These are phyloP conservation scores for Mycena galericulata DNA, from an alignment of 768 basidiomycete species.

Conservation along the genomic window DNA sequence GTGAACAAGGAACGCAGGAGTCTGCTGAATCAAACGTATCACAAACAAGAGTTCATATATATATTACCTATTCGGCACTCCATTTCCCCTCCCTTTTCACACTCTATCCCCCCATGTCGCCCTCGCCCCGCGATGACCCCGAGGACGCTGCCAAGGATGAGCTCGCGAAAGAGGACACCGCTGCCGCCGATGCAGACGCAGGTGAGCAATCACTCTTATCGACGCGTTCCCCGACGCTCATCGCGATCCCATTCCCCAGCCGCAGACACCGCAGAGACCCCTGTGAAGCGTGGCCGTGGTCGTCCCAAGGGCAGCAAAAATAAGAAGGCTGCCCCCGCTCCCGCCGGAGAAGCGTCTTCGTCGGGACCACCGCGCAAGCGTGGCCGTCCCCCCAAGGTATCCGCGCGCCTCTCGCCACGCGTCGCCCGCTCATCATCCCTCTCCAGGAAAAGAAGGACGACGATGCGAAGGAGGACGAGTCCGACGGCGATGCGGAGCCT, in stretches of 20 bases:
- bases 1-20: constrained; percentile 62
- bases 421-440: constrained; percentile 34
- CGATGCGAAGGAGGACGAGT: constrained; percentile 32
- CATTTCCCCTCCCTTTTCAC: constrained; percentile 46
- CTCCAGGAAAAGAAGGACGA: constrained; percentile 37
- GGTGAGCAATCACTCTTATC: constrained; percentile 32
- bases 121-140: constrained; percentile 32
- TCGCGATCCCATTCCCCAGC: constrained; percentile 41
- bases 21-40: background rate
- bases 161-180: constrained; percentile 42
- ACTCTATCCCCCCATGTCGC: constrained; percentile 45
- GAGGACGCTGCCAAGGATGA: constrained; percentile 52
- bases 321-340: constrained; percentile 56
- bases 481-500: constrained; percentile 59
- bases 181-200: constrained; percentile 45
- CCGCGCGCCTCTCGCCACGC: constrained; percentile 36
- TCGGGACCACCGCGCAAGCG: constrained; percentile 63
- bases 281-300: constrained; percentile 84
- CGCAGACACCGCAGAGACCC: constrained; percentile 52
- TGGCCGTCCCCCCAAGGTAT: constrained; percentile 77
- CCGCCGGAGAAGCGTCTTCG: constrained; percentile 50
- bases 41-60: constrained; percentile 45
- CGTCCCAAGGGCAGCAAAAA: constrained; percentile 92
- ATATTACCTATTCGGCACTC: constrained; percentile 69
- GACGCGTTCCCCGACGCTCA: constrained; percentile 34